Base-by-base conservation (phyloP, 192 early-diverging fungal genomes). In the Coemansia sp. region DNA sequence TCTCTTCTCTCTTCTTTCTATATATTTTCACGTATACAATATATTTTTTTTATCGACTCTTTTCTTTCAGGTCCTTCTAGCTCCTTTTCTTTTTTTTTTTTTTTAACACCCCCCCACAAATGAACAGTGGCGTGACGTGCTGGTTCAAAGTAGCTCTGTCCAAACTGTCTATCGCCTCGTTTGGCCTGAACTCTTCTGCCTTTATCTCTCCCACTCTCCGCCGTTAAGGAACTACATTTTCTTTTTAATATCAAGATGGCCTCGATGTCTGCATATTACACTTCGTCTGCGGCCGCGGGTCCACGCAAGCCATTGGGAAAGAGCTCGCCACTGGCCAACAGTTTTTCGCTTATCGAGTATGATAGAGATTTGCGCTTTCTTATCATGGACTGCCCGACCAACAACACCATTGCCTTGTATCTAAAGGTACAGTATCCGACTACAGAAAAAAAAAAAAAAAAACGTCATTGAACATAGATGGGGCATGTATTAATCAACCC, bases 301-400 rank as follows among this genome's bases (percentile, higher is more conserved):
- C 75, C 76, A 12, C 76, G 81, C 34, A 83, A 83, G 70, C 64
- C 73, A 61, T 64, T 83, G 67, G 81, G 81, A 36, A 84, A 78
- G 66, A 64, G 68, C 25, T 70, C 82, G 48, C 82, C 82, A 1
- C 48, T 84, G 63, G 67, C 71, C 29, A 79, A 76, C 69, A 77
- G 75, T 39, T 84, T 84, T 44, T 84, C 84, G 38, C 68, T 85
- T 41, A 75, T 85, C 42, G 74, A 78, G 53, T 82, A 82, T 50
- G 75, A 73, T 66, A 66, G 75, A 50, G 45, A 71, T 59, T 79
- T 94, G 63, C 88, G 92, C 11, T 98, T 98, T 72, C 82, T 98
- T 50, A 94, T 98, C 72, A 88, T 95, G 66, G 95, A 98, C 74
- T 96, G 95, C 63, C 95, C 95, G 6, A 94, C 93, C 12, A 88